These are phyloP conservation scores for Aureobasidium uvarum DNA, from an alignment of 2,329 filamentous ascomycete genomes.

Conservation along the genomic window DNA sequence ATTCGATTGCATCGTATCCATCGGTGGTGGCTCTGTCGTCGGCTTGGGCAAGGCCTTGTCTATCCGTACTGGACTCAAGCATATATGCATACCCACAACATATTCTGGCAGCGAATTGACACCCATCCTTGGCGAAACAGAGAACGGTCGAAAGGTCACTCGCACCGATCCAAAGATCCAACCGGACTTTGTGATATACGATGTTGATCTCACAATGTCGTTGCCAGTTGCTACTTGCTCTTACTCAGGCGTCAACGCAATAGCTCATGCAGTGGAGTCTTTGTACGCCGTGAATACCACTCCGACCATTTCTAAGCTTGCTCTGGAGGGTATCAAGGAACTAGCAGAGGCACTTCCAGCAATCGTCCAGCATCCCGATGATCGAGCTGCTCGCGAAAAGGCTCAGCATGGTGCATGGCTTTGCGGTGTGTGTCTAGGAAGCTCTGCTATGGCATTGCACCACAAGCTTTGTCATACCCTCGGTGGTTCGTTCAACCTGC, in stretches of 20 bases:
- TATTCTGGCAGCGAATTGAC: conserved; percentile 57
- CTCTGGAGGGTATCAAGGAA: conserved; percentile 56
- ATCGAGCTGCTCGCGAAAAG: neutral
- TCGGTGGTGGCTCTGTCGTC: conserved; percentile 62
- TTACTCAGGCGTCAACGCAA: conserved; percentile 63
- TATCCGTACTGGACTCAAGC: conserved; percentile 37
- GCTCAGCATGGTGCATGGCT: conserved; percentile 65
- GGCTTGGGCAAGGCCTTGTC: conserved; percentile 51
- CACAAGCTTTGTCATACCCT: conserved; percentile 67
- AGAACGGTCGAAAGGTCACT: conserved; percentile 58
- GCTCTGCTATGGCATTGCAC: conserved; percentile 62
- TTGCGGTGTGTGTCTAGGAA: conserved; percentile 60
- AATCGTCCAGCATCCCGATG: conserved; percentile 49
- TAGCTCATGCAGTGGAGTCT: conserved; percentile 65
- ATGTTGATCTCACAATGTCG: conserved; percentile 62
- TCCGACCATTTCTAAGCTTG: conserved; percentile 60
- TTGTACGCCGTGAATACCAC: conserved; percentile 58
- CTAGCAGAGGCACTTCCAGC: conserved; percentile 56
- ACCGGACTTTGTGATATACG: conserved; percentile 62
- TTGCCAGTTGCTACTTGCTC: conserved; percentile 55
- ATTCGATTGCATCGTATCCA: conserved; percentile 56
- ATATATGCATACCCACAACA: conserved; percentile 41
- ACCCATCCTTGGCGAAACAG: conserved; percentile 62
- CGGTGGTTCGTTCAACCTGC: conserved; percentile 62
- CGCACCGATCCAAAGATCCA: conserved; percentile 58